Base-by-base conservation (phyloP, 2,329 filamentous ascomycete genomes). In the Harringtonia aguacate region DNA sequence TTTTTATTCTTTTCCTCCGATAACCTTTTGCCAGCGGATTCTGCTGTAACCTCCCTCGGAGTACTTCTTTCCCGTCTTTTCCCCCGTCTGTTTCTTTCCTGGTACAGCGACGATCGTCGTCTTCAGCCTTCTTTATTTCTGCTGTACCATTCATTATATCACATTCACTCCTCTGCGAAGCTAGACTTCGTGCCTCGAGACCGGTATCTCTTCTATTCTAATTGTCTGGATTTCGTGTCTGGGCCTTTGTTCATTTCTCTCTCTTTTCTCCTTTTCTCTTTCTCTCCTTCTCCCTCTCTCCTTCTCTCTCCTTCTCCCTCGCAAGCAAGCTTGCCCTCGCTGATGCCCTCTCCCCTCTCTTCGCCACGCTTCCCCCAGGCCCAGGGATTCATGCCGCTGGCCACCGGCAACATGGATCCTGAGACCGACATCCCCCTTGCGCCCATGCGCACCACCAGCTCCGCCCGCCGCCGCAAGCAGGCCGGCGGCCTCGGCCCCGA, bases 341-440 rank as follows among this genome's bases (percentile, higher is more conserved):
- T 51, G 47, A 41, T 43, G 27, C 20, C 44, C 4, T 46, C 48
- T 3, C 46, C 49, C 12, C 17, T 55, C 18, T 41, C 47, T 28
- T 53, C 53, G 10, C 50, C 52, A 6, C 50, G 47, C 37, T 53
- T 50, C 28, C 50, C 50, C 8, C 46, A 50, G 21, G 42, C 42
- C 6, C 48, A 52, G 44, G 54, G 54, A 5, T 56, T 56, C 24
- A 31, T 54, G 42, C 50, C 48, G 8, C 36, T 53, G 8, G 21
- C 42, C 6, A 45, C 40, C 36, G 50, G 52, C 56, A 20, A 12
- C 14, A 51, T 49, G 46, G 55, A 58, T 36, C 46, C 55, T 48
- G 59, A 63, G 15, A 55, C 56, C 44, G 71, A 67, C 41, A 80
- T 80, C 38, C 75, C 75, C 18, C 68, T 81, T 45, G 67, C 68